Base-by-base conservation (phyloP, 495 filamentous ascomycete species). In the Hyaloscypha finlandica region DNA sequence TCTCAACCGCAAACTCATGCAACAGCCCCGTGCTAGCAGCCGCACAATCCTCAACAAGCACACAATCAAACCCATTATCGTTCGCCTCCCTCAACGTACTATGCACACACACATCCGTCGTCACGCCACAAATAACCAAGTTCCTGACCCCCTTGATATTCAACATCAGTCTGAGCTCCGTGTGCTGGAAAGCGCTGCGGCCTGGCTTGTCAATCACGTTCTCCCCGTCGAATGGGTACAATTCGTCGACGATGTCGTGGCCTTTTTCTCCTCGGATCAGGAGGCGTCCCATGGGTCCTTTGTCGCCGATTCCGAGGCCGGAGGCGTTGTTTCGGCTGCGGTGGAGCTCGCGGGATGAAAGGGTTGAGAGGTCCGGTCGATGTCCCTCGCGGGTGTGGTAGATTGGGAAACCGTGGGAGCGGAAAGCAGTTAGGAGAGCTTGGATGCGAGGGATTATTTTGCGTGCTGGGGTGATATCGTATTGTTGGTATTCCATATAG, bases 361-460 rank as follows among this genome's bases (percentile, higher is more conserved):
- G 79, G 25, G 84, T 87, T 0, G 85, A 85, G 8, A 89, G 78
- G 70, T 89, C 85, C 0, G 86, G 76, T 14, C 85, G 84, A 72
- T 90, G 88, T n/a, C 88, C 85, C 81, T 90, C 87, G 29, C 88
- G 83, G 25, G 88, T 91, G 74, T 88, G 84, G 65, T 90, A 90
- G 33, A 92, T 78, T 4, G 88, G 83, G 64, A 90, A 85, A 2
- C 83, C 82, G 14, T 79, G 78, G 29, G 79, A 74, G 30, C 89
- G 85, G 61, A 89, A 91, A 8, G 79, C 72, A 39, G 83, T 75
- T 3, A 92, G 78, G 19, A 92, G 73, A 55, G 76, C 78, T 64
- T 77, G 57, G 73, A 87, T 74, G 19, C 78, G 79, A 8, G 87
- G 86, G 61, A 90, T 85, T 32, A 89, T 76, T 12, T 78, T 76